Percentiles rank a stretch among this genome's conserved stretches.
phyloP scores from a whole-genome alignment of 2,329 filamentous ascomycete species.

The Pseudonectria buxi region DNA sequence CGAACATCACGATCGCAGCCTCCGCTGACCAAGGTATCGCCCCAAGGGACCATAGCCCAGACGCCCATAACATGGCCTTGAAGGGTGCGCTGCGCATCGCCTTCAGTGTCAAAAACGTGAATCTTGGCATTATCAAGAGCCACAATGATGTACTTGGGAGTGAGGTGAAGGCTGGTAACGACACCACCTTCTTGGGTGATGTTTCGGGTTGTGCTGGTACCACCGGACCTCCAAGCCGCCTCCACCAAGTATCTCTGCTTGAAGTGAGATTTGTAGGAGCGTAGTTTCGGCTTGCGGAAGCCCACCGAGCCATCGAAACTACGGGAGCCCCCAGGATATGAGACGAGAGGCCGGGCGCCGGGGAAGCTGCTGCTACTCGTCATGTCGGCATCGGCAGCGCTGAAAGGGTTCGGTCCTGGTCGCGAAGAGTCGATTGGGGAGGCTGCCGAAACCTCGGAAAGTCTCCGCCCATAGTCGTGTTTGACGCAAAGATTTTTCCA shows the following conservation, averaged over 20 bases:
- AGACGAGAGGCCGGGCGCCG: constrained; percentile 32
- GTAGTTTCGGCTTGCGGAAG: constrained; percentile 48
- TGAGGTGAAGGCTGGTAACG: constrained; percentile 90
- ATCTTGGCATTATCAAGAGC: constrained; percentile 98
- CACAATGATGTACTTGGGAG: constrained; percentile 93
- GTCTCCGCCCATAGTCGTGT: constrained; percentile 69
- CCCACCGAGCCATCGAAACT: constrained; percentile 47
- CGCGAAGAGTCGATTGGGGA: constrained; percentile 24
- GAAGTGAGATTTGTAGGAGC: constrained; percentile 93
- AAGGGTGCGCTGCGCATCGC: constrained; percentile 78
- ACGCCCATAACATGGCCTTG: constrained; percentile 98
- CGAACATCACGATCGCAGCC: constrained; percentile 94
- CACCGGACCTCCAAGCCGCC: constrained; percentile 90
- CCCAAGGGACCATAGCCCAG: constrained; percentile 99
- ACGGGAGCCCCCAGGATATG: constrained; percentile 35
- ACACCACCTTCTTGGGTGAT: constrained; percentile 96
- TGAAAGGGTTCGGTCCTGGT: constrained; percentile 24
- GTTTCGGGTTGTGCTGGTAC: constrained; percentile 73
- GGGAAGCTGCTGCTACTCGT: constrained; percentile 37
- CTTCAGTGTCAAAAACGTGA: constrained; percentile 91
- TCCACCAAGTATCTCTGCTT: constrained; percentile 97
- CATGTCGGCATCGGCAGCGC: constrained; percentile 31
- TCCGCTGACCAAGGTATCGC: constrained; percentile 87
- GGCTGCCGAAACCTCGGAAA: constrained; percentile 43
- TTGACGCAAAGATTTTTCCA: constrained; percentile 98